Percentiles rank a stretch among this genome's conserved stretches.
These are phyloP conservation scores for Alternaria ventricosa DNA, from an alignment of 2,329 filamentous ascomycete species.

Conservation along the genomic window DNA sequence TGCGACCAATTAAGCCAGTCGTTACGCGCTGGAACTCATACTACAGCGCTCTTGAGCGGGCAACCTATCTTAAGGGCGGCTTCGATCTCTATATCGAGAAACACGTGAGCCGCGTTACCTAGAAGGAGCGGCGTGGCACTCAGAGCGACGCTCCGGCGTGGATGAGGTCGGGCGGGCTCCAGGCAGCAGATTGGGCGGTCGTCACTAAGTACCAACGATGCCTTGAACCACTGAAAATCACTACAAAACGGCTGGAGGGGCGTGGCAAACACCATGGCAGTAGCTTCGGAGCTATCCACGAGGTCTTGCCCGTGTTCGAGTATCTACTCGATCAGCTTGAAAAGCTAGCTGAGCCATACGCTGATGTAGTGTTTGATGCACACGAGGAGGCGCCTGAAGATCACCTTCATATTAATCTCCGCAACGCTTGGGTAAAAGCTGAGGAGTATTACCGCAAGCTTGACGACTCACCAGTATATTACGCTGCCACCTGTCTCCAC, in stretches of 20 bases:
- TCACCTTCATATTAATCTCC: constrained; percentile 5
- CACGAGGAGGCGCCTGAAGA: constrained; percentile 1
- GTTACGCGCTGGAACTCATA: not conserved
- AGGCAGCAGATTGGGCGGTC: not conserved
- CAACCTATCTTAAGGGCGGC: not conserved
- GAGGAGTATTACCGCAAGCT: constrained; percentile 7
- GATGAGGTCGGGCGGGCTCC: not conserved
- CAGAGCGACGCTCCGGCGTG: not conserved
- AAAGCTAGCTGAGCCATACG: not conserved
- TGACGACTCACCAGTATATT: not conserved
- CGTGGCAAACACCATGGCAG: not conserved
- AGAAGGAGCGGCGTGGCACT: too few species aligned
- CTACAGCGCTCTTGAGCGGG: not conserved
- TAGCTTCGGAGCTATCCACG: not conserved
- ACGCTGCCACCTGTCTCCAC: not conserved
- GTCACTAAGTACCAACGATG: not conserved
- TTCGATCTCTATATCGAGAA: not conserved
- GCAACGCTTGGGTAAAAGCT: constrained; percentile 1
- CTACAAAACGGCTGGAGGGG: not conserved
- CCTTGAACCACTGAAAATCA: not conserved
- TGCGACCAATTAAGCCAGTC: not conserved
- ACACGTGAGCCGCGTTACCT: not conserved
- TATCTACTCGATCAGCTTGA: not conserved
- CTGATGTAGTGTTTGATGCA: too few species aligned
- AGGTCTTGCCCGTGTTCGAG: constrained; percentile 4